phyloP scores from a whole-genome alignment of 2,329 filamentous ascomycete species.

The Fusarium guadeloupense region DNA sequence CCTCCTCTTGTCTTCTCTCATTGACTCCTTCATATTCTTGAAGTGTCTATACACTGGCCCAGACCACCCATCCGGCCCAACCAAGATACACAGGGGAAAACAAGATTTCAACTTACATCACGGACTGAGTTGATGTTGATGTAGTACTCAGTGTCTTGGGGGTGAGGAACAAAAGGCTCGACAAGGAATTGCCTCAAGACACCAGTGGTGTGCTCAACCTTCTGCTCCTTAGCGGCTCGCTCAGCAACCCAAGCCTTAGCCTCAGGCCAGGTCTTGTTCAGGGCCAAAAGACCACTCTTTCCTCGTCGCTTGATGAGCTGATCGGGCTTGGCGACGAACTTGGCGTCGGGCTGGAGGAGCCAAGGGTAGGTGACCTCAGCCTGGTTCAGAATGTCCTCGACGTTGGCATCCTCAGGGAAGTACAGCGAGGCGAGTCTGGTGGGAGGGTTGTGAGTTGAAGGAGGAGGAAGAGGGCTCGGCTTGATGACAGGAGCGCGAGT shows the following conservation, averaged over 20 bases:
- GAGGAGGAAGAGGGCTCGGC: constrained; percentile 87
- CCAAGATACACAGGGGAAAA: constrained; percentile 36
- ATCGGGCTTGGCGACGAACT: constrained; percentile 99
- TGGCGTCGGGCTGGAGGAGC: constrained; percentile 83
- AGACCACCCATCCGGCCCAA: not conserved
- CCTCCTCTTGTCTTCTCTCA: constrained; percentile 4
- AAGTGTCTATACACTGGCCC: not conserved
- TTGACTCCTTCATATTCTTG: not conserved
- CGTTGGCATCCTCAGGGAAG: constrained; percentile 88
- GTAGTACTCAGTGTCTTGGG: constrained; percentile 97
- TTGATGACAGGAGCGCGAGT: constrained; percentile 97
- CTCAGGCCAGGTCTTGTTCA: constrained; percentile 98
- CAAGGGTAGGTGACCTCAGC: constrained; percentile 97
- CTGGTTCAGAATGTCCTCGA: constrained; percentile 88
- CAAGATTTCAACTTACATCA: constrained; percentile 77
- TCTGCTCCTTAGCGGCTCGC: constrained; percentile 88
- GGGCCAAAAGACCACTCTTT: constrained; percentile 94
- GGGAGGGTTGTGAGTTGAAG: constrained; percentile 90
- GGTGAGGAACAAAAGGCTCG: constrained; percentile 97
- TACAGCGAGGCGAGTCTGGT: constrained; percentile 89
- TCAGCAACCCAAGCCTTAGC: constrained; percentile 93
- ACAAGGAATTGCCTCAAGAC: constrained; percentile 94
- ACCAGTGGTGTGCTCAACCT: constrained; percentile 92
- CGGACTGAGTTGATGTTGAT: constrained; percentile 99
- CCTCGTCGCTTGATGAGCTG: constrained; percentile 99